These are phyloP conservation scores for Neurospora sp. DNA, from an alignment of 495 filamentous ascomycete genomes.

Conservation along the genomic window DNA sequence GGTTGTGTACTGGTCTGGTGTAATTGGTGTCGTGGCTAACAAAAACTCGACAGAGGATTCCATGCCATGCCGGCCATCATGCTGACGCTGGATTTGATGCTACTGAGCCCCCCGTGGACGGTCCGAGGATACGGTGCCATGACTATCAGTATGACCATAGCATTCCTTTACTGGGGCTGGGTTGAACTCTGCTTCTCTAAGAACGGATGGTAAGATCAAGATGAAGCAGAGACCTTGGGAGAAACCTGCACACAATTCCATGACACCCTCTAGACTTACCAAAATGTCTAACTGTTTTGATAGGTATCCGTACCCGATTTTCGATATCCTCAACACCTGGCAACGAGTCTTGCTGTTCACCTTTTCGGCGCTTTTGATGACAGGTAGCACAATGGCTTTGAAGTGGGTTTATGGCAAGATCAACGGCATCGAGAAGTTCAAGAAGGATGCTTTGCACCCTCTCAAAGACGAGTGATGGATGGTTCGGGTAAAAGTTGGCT, in stretches of 20 bases:
- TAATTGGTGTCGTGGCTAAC: not conserved
- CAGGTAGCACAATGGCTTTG: constrained; percentile 52
- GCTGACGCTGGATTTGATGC: constrained; percentile 58
- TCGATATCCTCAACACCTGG: constrained; percentile 49
- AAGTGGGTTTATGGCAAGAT: constrained; percentile 58
- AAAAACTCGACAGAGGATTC: constrained; percentile 38
- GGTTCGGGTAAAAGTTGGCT: not conserved
- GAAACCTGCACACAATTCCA: not conserved
- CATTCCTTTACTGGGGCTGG: constrained; percentile 80
- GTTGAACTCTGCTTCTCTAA: constrained; percentile 65
- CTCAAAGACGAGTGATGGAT: constrained; percentile 13
- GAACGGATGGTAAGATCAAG: constrained; percentile 57
- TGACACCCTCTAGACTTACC: not conserved
- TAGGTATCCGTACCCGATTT: constrained; percentile 83
- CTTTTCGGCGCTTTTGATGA: constrained; percentile 61
- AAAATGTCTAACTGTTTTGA: constrained; percentile 9
- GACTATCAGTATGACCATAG: constrained; percentile 50
- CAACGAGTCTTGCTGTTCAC: constrained; percentile 61
- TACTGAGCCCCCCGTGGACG: constrained; percentile 76
- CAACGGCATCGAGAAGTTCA: constrained; percentile 50
- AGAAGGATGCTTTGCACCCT: constrained; percentile 19
- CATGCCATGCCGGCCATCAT: constrained; percentile 69
- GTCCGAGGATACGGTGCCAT: constrained; percentile 51
- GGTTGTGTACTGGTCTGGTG: not conserved
- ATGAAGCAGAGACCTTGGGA: not conserved